Conservation (phyloP, 371 early-diverging fungal genomes). For the Syncephalastrum monosporum region DNA sequence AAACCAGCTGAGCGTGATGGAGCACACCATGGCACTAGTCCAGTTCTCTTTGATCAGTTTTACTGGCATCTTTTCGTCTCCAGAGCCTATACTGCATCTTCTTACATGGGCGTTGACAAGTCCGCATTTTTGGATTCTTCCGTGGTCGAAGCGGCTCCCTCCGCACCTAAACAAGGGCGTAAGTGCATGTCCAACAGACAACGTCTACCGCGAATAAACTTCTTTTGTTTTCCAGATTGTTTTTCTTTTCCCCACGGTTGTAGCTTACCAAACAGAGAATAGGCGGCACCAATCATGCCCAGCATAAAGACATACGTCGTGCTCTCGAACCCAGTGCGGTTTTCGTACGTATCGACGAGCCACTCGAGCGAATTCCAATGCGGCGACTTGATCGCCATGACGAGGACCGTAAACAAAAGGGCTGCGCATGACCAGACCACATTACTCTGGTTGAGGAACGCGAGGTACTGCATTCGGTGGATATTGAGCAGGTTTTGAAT, state of each 20-base stretch:
- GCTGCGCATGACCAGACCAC: slow-evolving; percentile 48
- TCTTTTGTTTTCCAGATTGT: too few species aligned
- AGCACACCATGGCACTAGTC: slow-evolving; percentile 38
- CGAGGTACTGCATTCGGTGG: slow-evolving; percentile 20
- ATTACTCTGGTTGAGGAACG: slow-evolving; percentile 34
- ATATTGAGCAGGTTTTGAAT: slow-evolving; percentile 35
- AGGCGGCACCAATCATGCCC: slow-evolving; percentile 45
- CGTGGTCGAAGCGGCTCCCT: slow-evolving; percentile 39
- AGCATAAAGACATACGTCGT: slow-evolving; percentile 37
- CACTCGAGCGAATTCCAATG: slow-evolving; percentile 24
- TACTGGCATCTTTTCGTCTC: neutral
- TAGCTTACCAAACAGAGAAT: slow-evolving; percentile 41
- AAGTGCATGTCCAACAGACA: too few species aligned
- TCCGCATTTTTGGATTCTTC: slow-evolving; percentile 50
- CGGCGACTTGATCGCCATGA: slow-evolving; percentile 18
- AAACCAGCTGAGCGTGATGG: slow-evolving; percentile 38
- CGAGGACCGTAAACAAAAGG: slow-evolving; percentile 25
- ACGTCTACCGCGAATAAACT: neutral
- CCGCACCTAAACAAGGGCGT: slow-evolving; percentile 28
- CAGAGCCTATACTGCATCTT: neutral
- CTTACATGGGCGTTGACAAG: slow-evolving; percentile 39
- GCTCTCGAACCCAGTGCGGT: slow-evolving; percentile 41
- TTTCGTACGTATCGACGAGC: slow-evolving; percentile 42
- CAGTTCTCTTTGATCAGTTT: neutral
- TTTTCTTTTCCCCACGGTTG: too few species aligned